These are phyloP conservation scores for Raphanus raphanistrum DNA, from an alignment of 345 rosid species.

Conservation along the genomic window DNA sequence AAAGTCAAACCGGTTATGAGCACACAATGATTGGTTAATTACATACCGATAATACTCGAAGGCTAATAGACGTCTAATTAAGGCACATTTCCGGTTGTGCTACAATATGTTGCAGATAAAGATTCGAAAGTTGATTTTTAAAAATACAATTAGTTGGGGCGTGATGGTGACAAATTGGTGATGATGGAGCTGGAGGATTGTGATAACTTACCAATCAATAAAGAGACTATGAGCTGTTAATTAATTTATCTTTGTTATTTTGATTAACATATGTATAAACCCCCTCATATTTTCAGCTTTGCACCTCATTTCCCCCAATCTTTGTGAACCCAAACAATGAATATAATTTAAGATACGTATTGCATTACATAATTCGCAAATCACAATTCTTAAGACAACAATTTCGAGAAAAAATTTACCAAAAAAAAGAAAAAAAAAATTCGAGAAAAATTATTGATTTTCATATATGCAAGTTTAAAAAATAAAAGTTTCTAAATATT, in stretches of 20 bases:
- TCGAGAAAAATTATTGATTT: background rate
- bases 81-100: constrained; percentile 3
- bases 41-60: background rate
- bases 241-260: background rate
- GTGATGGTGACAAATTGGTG: constrained; percentile 36
- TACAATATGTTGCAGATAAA: background rate
- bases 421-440: too few species aligned
- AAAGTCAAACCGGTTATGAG: constrained; percentile 30
- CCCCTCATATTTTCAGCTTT: background rate
- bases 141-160: constrained; percentile 25
- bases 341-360: background rate
- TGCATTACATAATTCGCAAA: background rate
- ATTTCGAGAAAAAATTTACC: background rate
- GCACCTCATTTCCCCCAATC: background rate
- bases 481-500: background rate
- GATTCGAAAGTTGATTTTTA: constrained; percentile 4
- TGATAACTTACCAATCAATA: constrained; percentile 12
- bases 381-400: background rate
- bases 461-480: background rate
- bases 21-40: constrained; percentile 1
- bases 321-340: background rate
- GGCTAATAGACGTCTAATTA: background rate
- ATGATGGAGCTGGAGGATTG: constrained; percentile 11
- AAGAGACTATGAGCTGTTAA: constrained; percentile 28
- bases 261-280: background rate